These are phyloP conservation scores for Rhodosorus marinus DNA, from an alignment of 23 red algal genomes.

Conservation along the genomic window DNA sequence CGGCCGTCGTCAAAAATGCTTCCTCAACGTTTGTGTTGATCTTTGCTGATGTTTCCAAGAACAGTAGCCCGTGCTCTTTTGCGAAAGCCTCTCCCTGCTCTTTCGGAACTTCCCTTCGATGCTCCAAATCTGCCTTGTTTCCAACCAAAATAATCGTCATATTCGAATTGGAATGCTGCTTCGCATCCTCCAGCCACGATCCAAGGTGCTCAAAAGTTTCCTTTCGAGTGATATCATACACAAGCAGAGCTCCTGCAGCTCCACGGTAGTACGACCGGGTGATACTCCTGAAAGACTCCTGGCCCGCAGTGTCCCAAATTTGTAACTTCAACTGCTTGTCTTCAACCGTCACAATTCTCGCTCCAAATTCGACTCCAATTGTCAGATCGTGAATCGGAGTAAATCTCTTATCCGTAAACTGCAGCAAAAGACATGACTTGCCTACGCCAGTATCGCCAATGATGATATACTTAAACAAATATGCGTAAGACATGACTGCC, in stretches of 20 bases:
- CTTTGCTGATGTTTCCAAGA: constrained; percentile 85
- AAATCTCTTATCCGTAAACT: constrained; percentile 85
- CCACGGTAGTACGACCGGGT: constrained; percentile 89
- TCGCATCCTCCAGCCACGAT: constrained; percentile 71
- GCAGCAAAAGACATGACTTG: constrained; percentile 50
- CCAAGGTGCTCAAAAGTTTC: constrained; percentile 81
- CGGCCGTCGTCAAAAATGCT: constrained; percentile 48
- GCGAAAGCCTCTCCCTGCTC: constrained; percentile 85
- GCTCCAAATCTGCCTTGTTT: constrained; percentile 94
- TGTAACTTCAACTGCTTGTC: constrained; percentile 77
- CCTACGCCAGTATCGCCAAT: constrained; percentile 88
- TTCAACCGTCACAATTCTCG: constrained; percentile 70
- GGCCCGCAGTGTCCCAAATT: constrained; percentile 96
- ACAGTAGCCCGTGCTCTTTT: constrained; percentile 67
- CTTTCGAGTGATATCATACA: constrained; percentile 91
- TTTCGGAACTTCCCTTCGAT: constrained; percentile 53
- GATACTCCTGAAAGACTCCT: constrained; percentile 94
- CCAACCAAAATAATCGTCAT: constrained; percentile 83
- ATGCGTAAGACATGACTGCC: constrained; percentile 63
- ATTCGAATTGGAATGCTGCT: constrained; percentile 53
- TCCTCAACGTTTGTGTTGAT: constrained; percentile 65
- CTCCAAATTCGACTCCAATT: constrained; percentile 96
- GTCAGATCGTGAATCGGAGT: constrained; percentile 88
- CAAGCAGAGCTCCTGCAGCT: constrained; percentile 75
- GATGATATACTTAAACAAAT: constrained; percentile 99